A percentile compares a stretch with the other conserved stretches of the same genome.
Conservation (phyloP, 1,139 yeast species). For the Scheffersomyces illinoinensis region DNA sequence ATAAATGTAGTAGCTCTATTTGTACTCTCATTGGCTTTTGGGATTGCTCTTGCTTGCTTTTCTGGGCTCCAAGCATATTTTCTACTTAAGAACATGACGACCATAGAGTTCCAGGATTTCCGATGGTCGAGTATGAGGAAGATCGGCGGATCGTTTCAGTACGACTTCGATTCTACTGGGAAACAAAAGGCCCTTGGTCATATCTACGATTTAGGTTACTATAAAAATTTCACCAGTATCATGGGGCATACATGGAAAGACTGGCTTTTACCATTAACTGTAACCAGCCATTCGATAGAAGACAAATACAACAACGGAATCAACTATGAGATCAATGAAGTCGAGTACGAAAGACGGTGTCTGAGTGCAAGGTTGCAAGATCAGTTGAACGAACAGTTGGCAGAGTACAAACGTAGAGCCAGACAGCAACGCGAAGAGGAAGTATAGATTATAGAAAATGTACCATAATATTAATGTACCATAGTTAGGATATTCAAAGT, state of each 20-base stretch:
- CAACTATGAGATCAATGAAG: constrained; percentile 49
- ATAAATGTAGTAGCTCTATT: constrained; percentile 62
- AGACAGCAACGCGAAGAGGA: background rate
- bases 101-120: constrained; percentile 73
- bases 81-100: constrained; percentile 65
- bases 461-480: background rate
- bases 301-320: constrained; percentile 49
- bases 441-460: background rate
- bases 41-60: constrained; percentile 62
- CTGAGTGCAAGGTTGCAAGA: constrained; percentile 48
- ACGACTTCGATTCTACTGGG: constrained; percentile 36
- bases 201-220: constrained; percentile 71
- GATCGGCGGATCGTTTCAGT: constrained; percentile 22
- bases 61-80: constrained; percentile 61
- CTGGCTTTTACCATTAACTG: constrained; percentile 71
- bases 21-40: constrained; percentile 61
- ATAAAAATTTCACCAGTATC: constrained; percentile 60
- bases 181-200: constrained; percentile 49
- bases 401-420: constrained; percentile 8
- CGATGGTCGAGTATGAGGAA: constrained; percentile 38
- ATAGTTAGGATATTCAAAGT: background rate
- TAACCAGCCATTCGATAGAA: constrained; percentile 21
- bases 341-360: constrained; percentile 39
- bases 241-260: constrained; percentile 69
- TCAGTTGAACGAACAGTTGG: constrained; percentile 48